Evolutionary conservation across 768 basidiomycete species (phyloP).

Genomic region (Suillus hirtellus): DNA sequence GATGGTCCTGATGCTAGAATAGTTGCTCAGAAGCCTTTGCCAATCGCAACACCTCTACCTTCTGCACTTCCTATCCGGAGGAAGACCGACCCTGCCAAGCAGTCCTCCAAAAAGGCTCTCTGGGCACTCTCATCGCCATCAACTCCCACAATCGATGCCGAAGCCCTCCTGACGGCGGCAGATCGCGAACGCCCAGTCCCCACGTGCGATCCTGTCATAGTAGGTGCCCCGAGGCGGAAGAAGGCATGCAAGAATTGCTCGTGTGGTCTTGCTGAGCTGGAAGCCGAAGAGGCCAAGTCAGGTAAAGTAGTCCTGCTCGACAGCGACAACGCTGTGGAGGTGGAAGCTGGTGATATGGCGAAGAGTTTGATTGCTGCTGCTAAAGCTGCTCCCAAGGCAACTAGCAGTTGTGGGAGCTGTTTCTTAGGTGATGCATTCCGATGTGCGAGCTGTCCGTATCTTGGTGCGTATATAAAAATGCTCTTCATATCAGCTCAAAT

Average conservation of each 20-base stretch:
- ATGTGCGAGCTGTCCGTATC: conserved; percentile 93
- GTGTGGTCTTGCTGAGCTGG: conserved; percentile 93
- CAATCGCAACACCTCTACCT: conserved; percentile 28
- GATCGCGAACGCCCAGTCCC: conserved; percentile 81
- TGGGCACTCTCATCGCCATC: conserved; percentile 79
- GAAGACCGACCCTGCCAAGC: conserved; percentile 52
- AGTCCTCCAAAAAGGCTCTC: conserved; percentile 82
- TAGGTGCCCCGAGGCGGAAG: conserved; percentile 63
- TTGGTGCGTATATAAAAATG: conserved; percentile 60
- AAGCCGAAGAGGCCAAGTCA: conserved; percentile 71
- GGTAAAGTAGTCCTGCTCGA: conserved; percentile 70
- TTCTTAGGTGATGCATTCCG: conserved; percentile 98
- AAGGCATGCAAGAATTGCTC: conserved; percentile 96
- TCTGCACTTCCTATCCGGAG: conserved; percentile 50
- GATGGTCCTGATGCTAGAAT: conserved; percentile 43
- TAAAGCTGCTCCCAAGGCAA: conserved; percentile 78
- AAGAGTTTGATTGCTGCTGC: conserved; percentile 66
- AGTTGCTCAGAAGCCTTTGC: conserved; percentile 70
- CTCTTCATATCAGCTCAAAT: conserved; percentile 11
- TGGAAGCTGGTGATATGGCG: conserved; percentile 58
- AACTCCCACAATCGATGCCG: conserved; percentile 77
- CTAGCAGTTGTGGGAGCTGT: conserved; percentile 96
- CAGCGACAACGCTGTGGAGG: conserved; percentile 55
- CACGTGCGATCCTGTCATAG: conserved; percentile 65
- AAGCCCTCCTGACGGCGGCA: conserved; percentile 77